Percentiles rank a stretch among this genome's conserved stretches.
Evolutionary conservation across 495 filamentous ascomycete genomes (phyloP).

Genomic region (Talaromyces proteolyticus): DNA sequence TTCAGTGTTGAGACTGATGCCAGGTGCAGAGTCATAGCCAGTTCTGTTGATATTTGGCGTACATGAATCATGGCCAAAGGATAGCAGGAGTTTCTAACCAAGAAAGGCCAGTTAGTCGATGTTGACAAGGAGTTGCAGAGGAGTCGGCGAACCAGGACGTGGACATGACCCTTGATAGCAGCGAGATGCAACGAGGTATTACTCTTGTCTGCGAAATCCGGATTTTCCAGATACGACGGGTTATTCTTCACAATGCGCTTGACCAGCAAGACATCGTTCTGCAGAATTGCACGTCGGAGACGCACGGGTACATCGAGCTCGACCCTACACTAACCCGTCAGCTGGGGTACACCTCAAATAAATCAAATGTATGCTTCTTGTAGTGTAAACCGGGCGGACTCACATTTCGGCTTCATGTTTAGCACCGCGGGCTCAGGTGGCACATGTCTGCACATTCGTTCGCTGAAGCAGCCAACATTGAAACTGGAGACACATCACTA

Average conservation of each 20-base stretch:
- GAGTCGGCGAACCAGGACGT: conserved; percentile 43
- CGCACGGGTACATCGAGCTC: conserved; percentile 54
- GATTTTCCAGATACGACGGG: conserved; percentile 62
- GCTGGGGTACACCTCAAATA: no score
- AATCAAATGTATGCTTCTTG: no score
- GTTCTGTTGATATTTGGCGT: conserved; percentile 4
- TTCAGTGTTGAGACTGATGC: conserved; percentile 61
- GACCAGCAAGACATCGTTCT: conserved; percentile 64
- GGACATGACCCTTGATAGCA: conserved; percentile 57
- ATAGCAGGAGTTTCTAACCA: conserved; percentile 35
- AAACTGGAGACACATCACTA: no score
- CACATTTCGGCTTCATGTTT: conserved; percentile 5
- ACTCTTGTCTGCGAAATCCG: conserved; percentile 51
- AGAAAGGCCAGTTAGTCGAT: neutral
- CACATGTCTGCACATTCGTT: no score
- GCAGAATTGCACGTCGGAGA: conserved; percentile 66
- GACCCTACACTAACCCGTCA: conserved; percentile 1
- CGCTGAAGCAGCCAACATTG: no score
- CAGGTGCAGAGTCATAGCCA: conserved; percentile 30
- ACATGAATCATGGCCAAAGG: conserved; percentile 48
- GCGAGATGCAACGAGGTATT: conserved; percentile 79
- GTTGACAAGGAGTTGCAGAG: no score
- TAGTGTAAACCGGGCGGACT: no score
- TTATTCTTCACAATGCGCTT: conserved; percentile 67
- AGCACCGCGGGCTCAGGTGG: neutral